Base-by-base conservation (phyloP, 2,329 filamentous ascomycete species). In the Boeremia exigua region DNA sequence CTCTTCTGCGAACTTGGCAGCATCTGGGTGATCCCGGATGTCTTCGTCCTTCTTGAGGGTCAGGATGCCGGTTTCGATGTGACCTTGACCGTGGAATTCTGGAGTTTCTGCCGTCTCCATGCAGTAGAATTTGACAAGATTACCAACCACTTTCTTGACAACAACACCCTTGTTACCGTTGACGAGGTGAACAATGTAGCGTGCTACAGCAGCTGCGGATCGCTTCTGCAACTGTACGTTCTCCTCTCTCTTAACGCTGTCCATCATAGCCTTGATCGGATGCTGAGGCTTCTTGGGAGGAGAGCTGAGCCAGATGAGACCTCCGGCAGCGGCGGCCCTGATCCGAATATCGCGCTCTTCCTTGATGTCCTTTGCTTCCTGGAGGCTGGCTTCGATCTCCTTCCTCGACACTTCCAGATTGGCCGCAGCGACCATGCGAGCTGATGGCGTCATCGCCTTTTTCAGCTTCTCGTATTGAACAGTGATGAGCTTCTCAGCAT, bases 41-140 rank as follows among this genome's bases (percentile, higher is more conserved):
- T 99, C 95, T 76, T 99, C 95, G 72, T 99, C 95, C 77, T 99
- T 99, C 66, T 94, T 91, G 75, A 99, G 87, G 0, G 95, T 98
- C 14, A 99, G 79, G 52, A 99, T 95, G 12, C 89, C 88, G 61
- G 88, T 87, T 40, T 88, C 90, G 69, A 96, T 88, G 38, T 81
- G 75, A 1, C 89, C 90, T 68, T 98, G 95, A 27, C 90, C 88
- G 4, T 88, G 86, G 73, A 98, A 98, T 69, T 98, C 95, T 0
- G 95, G 95, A 0, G 96, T 99, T 75, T 99, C 96, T 0, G 95
- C 94, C 1, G 96, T 96, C 73, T 99, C 95, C 69, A 97, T 92
- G 70, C 95, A 99, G 61, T 92, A 96, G 77, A 97, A 99, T 71
- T 97, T 98, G 78, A 96, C 91, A 48, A 99, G 78, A 70, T 99